phyloP scores from a whole-genome alignment of 2,329 filamentous ascomycete species.

The Xylaria digitata region DNA sequence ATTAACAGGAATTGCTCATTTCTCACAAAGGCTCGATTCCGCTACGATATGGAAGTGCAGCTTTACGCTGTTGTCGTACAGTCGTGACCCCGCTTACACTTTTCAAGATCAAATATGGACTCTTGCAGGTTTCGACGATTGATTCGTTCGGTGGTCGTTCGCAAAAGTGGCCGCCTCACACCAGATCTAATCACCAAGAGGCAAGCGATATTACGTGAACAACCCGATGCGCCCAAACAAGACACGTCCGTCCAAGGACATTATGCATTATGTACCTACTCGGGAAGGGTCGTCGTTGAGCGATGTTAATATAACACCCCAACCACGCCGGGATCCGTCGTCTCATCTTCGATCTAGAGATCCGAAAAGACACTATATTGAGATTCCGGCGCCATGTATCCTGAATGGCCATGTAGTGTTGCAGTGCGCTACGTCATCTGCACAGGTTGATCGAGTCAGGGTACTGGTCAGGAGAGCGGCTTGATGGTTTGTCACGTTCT shows the following conservation, averaged over 20 bases:
- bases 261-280: neutral
- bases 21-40: constrained; percentile 15
- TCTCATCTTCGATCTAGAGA: constrained; percentile 35
- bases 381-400: constrained; percentile 16
- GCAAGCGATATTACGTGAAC: neutral
- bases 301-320: neutral
- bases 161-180: constrained; percentile 14
- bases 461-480: constrained; percentile 20
- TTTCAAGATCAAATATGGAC: constrained; percentile 16
- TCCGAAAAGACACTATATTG: constrained; percentile 24
- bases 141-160: constrained; percentile 13
- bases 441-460: constrained; percentile 23
- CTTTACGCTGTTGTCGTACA: constrained; percentile 30
- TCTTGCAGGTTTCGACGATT: constrained; percentile 20
- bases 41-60: constrained; percentile 14
- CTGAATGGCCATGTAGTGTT: constrained; percentile 16
- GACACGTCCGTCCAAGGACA: neutral
- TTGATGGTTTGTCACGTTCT: constrained; percentile 25
- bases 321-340: constrained; percentile 9
- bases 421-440: constrained; percentile 34
- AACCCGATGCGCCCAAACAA: neutral
- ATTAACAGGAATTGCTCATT: constrained; percentile 13
- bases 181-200: constrained; percentile 9
- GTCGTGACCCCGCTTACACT: constrained; percentile 26
- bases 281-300: constrained; percentile 5